Base-by-base conservation (phyloP, 257 asterid species). In the Lantana camara region DNA sequence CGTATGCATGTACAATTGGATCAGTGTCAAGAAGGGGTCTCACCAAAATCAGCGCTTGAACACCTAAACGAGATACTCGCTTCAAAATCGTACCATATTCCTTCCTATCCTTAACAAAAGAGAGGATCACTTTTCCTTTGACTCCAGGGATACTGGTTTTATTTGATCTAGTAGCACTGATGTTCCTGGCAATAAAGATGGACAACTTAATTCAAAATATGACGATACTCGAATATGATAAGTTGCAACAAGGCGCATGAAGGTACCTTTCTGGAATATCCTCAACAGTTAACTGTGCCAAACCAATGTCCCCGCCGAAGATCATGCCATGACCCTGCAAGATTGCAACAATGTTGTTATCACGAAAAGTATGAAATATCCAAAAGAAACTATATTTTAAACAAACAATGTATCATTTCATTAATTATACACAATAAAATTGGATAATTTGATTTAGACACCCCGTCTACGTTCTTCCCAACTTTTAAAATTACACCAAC, bases 301-400 rank as follows among this genome's bases (percentile, higher is more conserved):
- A 46, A 61, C 46, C 57, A 20, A 47, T 17, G 58, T 57, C 40
- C 42, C 14, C 23, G 11, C 35, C 55, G 6, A 48, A 19, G 58
- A 47, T 14, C 15, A 48, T 22, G 13, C 58, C 35, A 19, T 24
- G 68, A 5, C 68, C 68, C 68, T 63, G 58, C 48, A 42, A 5
- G n/a, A 19, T 42, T 42, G 48, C 3, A 42, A 42, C n/a, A n/a
- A n/a, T n/a, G n/a, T n/a, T n/a, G n/a, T n/a, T n/a, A n/a, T n/a
- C n/a, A n/a, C n/a, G n/a, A n/a, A n/a, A n/a, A n/a, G n/a, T n/a
- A n/a, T n/a, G 14, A 1, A n/a, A 40, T 1, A n/a, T n/a, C n/a
- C n/a, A n/a, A n/a, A n/a, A n/a, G 45, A 40, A 40, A 40, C 10
- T 11, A 40, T 11, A 11, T 9, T 40, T 40, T 11, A 11, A n/a